These are phyloP conservation scores for Ustilago tritici DNA, from an alignment of 1,284 basidiomycete species.

Conservation along the genomic window DNA sequence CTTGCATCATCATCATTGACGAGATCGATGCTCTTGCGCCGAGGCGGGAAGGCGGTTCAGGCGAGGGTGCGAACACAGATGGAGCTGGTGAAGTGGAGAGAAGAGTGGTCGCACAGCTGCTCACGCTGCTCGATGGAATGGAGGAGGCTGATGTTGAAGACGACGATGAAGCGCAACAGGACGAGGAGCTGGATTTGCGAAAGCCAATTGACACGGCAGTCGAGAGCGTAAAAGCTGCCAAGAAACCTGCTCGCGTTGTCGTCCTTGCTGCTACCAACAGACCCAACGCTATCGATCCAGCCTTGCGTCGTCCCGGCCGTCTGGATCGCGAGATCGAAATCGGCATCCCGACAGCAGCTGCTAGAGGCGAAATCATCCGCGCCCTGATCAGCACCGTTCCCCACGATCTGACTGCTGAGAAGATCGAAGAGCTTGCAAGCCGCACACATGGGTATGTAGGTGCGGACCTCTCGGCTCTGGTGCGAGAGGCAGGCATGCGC, in stretches of 20 bases:
- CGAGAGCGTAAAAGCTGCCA: constrained; percentile 8
- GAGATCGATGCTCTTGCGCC: constrained; percentile 97
- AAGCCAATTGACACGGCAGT: not conserved
- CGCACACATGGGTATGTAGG: constrained; percentile 97
- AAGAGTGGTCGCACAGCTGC: constrained; percentile 90
- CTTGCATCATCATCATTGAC: constrained; percentile 88
- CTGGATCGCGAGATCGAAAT: constrained; percentile 98
- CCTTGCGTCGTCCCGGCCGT: constrained; percentile 89
- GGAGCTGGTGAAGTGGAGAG: constrained; percentile 85
- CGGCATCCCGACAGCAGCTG: constrained; percentile 87
- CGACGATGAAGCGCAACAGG: constrained; percentile 40
- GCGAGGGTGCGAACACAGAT: constrained; percentile 75
- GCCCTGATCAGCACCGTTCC: constrained; percentile 86
- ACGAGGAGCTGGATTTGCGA: constrained; percentile 65
- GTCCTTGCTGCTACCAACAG: constrained; percentile 97
- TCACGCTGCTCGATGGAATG: constrained; percentile 96
- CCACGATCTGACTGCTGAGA: constrained; percentile 76
- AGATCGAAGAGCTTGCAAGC: constrained; percentile 78
- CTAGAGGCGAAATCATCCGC: constrained; percentile 83
- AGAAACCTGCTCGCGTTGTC: constrained; percentile 76
- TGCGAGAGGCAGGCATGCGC: constrained; percentile 90
- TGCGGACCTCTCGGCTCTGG: constrained; percentile 90
- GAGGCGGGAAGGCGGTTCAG: constrained; percentile 84
- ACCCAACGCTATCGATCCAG: constrained; percentile 96
- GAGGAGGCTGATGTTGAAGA: constrained; percentile 40